phyloP scores from a whole-genome alignment of 495 filamentous ascomycete species.

The Neurospora tetrasperma region DNA sequence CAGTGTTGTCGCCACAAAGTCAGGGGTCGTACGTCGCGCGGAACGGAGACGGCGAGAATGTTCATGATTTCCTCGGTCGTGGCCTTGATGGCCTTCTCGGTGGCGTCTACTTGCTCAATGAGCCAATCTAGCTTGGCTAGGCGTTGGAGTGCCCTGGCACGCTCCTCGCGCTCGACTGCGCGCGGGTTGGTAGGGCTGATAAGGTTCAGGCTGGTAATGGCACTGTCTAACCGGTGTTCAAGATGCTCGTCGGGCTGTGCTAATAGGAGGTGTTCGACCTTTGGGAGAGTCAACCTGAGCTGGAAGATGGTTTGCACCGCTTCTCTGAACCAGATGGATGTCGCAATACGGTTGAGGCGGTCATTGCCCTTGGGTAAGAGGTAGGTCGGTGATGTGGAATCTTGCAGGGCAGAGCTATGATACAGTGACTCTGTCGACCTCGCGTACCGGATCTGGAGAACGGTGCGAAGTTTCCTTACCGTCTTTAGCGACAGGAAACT shows the following conservation, averaged over 20 bases:
- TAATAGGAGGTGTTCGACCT: neutral
- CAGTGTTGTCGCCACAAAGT: neutral
- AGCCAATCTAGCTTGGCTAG: constrained; percentile 6
- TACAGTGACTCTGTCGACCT: neutral
- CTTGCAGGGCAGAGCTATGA: neutral
- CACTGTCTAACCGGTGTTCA: neutral
- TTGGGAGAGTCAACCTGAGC: neutral
- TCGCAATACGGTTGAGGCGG: constrained; percentile 6
- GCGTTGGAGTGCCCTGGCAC: neutral
- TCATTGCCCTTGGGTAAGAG: neutral
- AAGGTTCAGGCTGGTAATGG: neutral
- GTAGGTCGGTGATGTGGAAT: neutral
- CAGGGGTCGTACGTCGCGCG: neutral
- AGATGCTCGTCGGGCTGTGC: neutral
- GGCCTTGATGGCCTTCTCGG: neutral
- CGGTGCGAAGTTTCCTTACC: constrained; percentile 4
- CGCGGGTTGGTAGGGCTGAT: neutral
- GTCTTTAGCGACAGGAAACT: neutral
- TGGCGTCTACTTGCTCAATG: neutral
- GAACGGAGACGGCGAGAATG: neutral
- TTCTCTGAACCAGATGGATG: constrained; percentile 11
- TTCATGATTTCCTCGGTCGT: neutral
- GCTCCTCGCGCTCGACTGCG: neutral
- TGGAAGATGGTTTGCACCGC: neutral
- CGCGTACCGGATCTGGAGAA: constrained; percentile 8